Evolutionary conservation across 306 rosid genomes (phyloP).

Genomic region (Nissolia schottii): DNA sequence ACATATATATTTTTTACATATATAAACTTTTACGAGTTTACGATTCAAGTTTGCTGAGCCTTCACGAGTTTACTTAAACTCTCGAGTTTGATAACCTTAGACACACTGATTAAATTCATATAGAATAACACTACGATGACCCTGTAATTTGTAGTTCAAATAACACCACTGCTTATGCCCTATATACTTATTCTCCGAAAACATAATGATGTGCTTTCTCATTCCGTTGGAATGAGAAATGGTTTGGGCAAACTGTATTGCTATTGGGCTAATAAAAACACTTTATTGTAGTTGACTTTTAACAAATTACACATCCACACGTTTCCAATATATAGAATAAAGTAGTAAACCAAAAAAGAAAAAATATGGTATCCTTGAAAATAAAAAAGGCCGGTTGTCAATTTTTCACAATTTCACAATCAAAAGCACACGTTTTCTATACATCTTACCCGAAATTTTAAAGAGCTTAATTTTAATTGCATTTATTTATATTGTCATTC

Average conservation of each 20-base stretch:
- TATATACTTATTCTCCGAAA: not conserved
- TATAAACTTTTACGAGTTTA: too few relatives aligned
- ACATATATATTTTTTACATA: too few relatives aligned
- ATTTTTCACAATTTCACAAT: not conserved
- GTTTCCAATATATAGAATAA: constrained; percentile 6
- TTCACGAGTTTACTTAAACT: too few relatives aligned
- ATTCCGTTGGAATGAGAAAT: not conserved
- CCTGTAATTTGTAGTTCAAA: too few relatives aligned
- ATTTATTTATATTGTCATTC: too few relatives aligned
- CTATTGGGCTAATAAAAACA: not conserved
- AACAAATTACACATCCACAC: not conserved
- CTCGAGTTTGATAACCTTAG: too few relatives aligned
- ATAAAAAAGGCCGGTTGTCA: not conserved
- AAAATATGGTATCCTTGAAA: constrained; percentile 10
- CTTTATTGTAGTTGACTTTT: not conserved
- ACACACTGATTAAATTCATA: too few relatives aligned
- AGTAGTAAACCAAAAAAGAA: too few relatives aligned
- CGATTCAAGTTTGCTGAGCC: too few relatives aligned
- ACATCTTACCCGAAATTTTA: not conserved
- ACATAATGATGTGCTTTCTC: not conserved
- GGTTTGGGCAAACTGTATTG: constrained; percentile 3
- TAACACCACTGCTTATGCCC: too few relatives aligned
- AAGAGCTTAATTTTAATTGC: too few relatives aligned
- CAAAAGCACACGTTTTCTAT: not conserved
- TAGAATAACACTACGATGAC: too few relatives aligned